Evolutionary conservation across 176 grass and related monocot genomes (phyloP).

Genomic region (Oryza brachyantha): DNA sequence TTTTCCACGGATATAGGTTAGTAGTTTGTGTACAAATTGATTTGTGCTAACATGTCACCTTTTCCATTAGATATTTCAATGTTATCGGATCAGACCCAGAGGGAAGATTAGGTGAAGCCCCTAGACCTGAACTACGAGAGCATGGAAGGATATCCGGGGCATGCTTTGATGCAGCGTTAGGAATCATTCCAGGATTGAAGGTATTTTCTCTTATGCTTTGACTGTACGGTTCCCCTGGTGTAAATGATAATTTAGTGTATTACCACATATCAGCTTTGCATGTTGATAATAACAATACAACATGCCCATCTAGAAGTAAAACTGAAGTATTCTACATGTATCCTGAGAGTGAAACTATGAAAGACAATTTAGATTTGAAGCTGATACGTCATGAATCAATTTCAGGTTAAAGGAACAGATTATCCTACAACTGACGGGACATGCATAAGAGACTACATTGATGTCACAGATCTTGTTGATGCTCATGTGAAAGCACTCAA

Average conservation of each 20-base stretch:
- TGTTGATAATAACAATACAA: background rate
- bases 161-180: constrained; percentile 77
- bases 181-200: constrained; percentile 67
- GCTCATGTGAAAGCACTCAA: constrained; percentile 82
- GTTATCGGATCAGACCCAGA: constrained; percentile 79
- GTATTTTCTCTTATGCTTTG: constrained; percentile 26
- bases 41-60: constrained; percentile 26
- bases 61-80: constrained; percentile 65
- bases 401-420: constrained; percentile 73
- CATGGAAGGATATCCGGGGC: constrained; percentile 80
- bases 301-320: background rate
- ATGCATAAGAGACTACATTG: constrained; percentile 87
- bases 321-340: background rate
- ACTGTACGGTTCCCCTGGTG: background rate
- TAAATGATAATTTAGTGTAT: constrained; percentile 19
- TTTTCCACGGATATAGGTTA: constrained; percentile 7
- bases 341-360: background rate
- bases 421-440: constrained; percentile 74
- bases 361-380: background rate
- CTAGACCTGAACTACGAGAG: constrained; percentile 71
- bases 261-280: constrained; percentile 4
- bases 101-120: constrained; percentile 78
- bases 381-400: constrained; percentile 26
- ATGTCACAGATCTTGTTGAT: constrained; percentile 83
- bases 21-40: background rate